Base-by-base conservation (phyloP, 2,329 filamentous ascomycete species). In the Volutella citrinella region DNA sequence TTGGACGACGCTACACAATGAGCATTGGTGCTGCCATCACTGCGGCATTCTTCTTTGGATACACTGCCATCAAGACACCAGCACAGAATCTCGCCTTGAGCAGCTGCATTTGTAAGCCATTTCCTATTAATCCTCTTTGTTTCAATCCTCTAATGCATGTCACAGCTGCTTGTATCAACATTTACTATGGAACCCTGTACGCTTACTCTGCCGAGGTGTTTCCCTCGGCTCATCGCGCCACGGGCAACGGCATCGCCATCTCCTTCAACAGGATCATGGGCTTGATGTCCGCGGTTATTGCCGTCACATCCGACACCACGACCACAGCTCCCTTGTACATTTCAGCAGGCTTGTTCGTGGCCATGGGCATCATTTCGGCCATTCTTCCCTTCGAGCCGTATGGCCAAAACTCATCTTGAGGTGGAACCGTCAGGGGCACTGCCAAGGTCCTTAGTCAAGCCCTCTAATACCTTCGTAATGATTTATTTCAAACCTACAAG, bases 381-480 rank as follows among this genome's bases (percentile, higher is more conserved):
- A 32, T 69, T 10, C 80, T 85, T 38, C 81, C 81, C 0, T 85
- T 82, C 49, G 81, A 86, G 63, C 81, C 80, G 1, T 80, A 76
- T 51, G 57, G 56, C 8, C 47, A 54, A 27, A 30, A 17, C 19
- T 38, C 42, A 6, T 46, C 42, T n/a, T 29, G 27, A 29, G 16
- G 6, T 11, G n/a, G n/a, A n/a, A n/a, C n/a, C n/a, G n/a, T n/a
- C n/a, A n/a, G n/a, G n/a, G n/a, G n/a, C n/a, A n/a, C n/a, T n/a
- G n/a, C n/a, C n/a, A n/a, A n/a, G n/a, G n/a, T n/a, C n/a, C n/a
- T n/a, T n/a, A n/a, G n/a, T n/a, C n/a, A n/a, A n/a, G n/a, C n/a
- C n/a, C n/a, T n/a, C n/a, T n/a, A n/a, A n/a, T n/a, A n/a, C n/a
- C n/a, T n/a, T n/a, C n/a, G n/a, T n/a, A n/a, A n/a, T n/a, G n/a